Evolutionary conservation across 768 basidiomycete genomes (phyloP).

Genomic region (Collybia nuda): DNA sequence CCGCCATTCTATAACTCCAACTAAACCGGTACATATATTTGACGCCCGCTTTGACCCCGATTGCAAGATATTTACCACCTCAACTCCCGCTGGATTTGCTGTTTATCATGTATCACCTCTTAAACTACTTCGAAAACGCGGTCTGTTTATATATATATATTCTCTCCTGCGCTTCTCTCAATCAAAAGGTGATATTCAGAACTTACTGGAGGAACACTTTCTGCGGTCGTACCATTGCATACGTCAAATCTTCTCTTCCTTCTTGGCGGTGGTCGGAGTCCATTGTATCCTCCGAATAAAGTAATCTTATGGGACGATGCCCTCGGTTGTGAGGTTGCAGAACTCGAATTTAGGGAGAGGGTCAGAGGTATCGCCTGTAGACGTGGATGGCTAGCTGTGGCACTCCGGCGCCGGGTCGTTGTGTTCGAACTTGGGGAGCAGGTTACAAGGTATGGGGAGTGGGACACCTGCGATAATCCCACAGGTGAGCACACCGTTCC

Average conservation of each 20-base stretch:
- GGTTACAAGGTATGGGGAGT: constrained; percentile 68
- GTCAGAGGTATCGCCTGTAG: constrained; percentile 80
- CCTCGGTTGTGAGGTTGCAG: constrained; percentile 74
- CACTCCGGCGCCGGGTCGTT: constrained; percentile 75
- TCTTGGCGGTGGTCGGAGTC: constrained; percentile 84
- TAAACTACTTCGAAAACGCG: constrained; percentile 77
- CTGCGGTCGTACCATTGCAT: constrained; percentile 77
- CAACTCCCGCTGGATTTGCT: constrained; percentile 81
- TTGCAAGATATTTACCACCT: constrained; percentile 75
- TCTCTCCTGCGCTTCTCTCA: constrained; percentile 1
- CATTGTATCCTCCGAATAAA: constrained; percentile 90
- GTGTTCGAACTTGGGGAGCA: constrained; percentile 70
- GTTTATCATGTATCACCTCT: constrained; percentile 79
- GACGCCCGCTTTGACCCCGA: constrained; percentile 83
- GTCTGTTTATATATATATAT: constrained; percentile 36
- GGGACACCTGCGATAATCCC: constrained; percentile 87
- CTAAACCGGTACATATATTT: constrained; percentile 70
- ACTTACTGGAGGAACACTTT: constrained; percentile 74
- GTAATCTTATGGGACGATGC: constrained; percentile 89
- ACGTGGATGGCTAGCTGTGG: constrained; percentile 82
- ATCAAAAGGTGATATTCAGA: constrained; percentile 40
- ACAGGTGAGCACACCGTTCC: constrained; percentile 50
- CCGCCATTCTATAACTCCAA: constrained; percentile 79
- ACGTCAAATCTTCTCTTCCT: constrained; percentile 83
- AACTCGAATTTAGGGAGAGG: constrained; percentile 85